These are phyloP conservation scores for Stereum hirsutum DNA, from an alignment of 1,284 basidiomycete genomes.

Conservation along the genomic window DNA sequence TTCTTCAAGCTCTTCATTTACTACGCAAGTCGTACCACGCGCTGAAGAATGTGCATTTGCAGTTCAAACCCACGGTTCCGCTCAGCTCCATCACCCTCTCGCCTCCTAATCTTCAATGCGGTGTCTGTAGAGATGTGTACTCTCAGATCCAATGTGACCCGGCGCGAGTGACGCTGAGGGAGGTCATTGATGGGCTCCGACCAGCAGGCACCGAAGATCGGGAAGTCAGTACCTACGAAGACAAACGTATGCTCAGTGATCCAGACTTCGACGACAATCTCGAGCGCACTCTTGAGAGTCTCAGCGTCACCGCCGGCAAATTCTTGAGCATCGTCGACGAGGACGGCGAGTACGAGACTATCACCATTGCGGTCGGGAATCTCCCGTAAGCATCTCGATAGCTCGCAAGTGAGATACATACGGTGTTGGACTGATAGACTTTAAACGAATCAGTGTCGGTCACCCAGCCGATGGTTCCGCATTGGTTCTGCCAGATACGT, in stretches of 20 bases:
- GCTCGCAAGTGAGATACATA: too few species aligned
- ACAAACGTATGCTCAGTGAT: constrained; percentile 73
- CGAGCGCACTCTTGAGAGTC: constrained; percentile 60
- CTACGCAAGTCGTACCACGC: constrained; percentile 53
- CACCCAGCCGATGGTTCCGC: constrained; percentile 38
- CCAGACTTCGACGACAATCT: constrained; percentile 87
- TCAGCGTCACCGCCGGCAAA: constrained; percentile 67
- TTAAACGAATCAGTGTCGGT: too few species aligned
- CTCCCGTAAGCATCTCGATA: constrained; percentile 55
- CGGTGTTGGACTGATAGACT: too few species aligned
- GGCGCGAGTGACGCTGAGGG: constrained; percentile 53
- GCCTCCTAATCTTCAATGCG: constrained; percentile 67
- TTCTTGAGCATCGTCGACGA: constrained; percentile 86
- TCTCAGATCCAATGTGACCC: constrained; percentile 65
- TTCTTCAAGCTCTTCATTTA: constrained; percentile 85
- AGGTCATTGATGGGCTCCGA: constrained; percentile 57
- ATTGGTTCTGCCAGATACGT: constrained; percentile 50
- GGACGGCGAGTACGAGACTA: constrained; percentile 68
- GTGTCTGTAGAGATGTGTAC: constrained; percentile 85
- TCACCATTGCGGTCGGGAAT: constrained; percentile 62
- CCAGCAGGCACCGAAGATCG: constrained; percentile 22
- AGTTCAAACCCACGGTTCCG: constrained; percentile 68
- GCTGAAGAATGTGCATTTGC: constrained; percentile 65
- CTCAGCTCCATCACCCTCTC: constrained; percentile 59
- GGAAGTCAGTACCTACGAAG: constrained; percentile 84